Evolutionary conservation across 441 rosid species (phyloP).

Genomic region (Croton setiger): DNA sequence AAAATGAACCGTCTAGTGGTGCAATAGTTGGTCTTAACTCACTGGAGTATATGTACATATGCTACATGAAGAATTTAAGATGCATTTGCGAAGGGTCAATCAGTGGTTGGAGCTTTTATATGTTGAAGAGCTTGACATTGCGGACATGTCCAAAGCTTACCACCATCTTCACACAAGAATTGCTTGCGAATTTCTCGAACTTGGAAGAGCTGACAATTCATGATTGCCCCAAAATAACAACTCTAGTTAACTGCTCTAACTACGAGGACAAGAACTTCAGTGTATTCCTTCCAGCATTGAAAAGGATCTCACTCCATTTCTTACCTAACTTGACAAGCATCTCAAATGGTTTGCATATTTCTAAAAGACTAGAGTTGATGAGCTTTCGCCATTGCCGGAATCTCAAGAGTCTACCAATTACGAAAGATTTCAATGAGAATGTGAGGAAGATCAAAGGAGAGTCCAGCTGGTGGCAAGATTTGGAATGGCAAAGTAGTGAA

Average conservation of each 20-base stretch:
- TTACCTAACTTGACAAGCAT: slow-evolving; percentile 19
- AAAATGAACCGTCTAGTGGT: not conserved
- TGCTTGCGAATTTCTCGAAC: slow-evolving; percentile 5
- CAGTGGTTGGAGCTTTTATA: not conserved
- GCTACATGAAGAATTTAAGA: slow-evolving; percentile 19
- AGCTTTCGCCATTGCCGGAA: slow-evolving; percentile 24
- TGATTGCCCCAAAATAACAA: slow-evolving; percentile 18
- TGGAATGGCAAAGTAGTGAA: not conserved
- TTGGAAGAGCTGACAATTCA: slow-evolving; percentile 23
- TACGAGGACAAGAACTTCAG: not conserved
- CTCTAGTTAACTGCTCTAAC: not conserved
- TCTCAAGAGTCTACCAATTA: slow-evolving; percentile 4
- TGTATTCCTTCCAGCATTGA: slow-evolving; percentile 15
- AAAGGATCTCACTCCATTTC: slow-evolving; percentile 21
- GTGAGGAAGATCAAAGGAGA: slow-evolving; percentile 17
- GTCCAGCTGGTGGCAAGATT: slow-evolving; percentile 19
- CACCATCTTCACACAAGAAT: slow-evolving; percentile 17
- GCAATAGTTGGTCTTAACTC: not conserved
- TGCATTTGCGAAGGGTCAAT: slow-evolving; percentile 9
- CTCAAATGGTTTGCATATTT: slow-evolving; percentile 11
- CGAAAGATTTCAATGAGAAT: not conserved
- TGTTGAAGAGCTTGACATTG: slow-evolving; percentile 20
- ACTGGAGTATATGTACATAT: slow-evolving; percentile 20
- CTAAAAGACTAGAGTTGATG: slow-evolving; percentile 19
- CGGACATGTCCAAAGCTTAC: slow-evolving; percentile 22